phyloP scores from a whole-genome alignment of 495 filamentous ascomycete species.

The Bacidia gigantensis region DNA sequence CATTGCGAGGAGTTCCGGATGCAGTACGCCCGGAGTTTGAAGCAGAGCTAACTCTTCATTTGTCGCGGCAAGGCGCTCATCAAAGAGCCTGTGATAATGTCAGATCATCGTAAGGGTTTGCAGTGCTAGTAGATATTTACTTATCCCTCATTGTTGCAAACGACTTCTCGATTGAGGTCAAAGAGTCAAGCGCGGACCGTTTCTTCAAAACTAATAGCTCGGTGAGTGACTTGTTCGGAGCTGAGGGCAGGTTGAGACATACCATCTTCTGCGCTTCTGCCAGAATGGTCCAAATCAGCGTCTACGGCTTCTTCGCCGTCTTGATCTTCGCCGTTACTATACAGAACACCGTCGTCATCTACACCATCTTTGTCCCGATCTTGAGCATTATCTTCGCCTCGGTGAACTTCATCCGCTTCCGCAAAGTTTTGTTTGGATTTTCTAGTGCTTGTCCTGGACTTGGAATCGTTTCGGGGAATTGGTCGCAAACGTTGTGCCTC shows the following conservation, averaged over 20 bases:
- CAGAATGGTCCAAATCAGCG: slow-evolving; percentile 33
- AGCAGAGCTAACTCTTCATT: slow-evolving; percentile 78
- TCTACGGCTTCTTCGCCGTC: slow-evolving; percentile 28
- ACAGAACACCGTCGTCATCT: neutral
- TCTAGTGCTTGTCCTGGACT: neutral
- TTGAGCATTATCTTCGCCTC: neutral
- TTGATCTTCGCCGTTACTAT: slow-evolving; percentile 27
- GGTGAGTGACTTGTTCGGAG: too few relatives aligned
- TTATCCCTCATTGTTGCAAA: slow-evolving; percentile 77
- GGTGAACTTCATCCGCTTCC: neutral
- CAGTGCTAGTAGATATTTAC: slow-evolving; percentile 46
- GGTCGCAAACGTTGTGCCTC: neutral
- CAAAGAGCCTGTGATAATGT: slow-evolving; percentile 49
- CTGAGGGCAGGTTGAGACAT: slow-evolving; percentile 23
- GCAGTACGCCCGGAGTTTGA: slow-evolving; percentile 57
- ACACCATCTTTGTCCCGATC: neutral
- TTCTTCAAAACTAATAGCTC: slow-evolving; percentile 78
- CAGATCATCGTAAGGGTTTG: neutral
- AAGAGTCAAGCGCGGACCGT: slow-evolving; percentile 64
- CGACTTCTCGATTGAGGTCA: slow-evolving; percentile 64
- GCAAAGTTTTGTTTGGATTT: neutral
- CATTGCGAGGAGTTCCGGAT: slow-evolving; percentile 78
- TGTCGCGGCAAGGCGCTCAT: slow-evolving; percentile 68
- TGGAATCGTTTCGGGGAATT: neutral
- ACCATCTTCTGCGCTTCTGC: slow-evolving; percentile 65